Base-by-base conservation (phyloP, 345 rosid species). In the Moricandia arvensis region DNA sequence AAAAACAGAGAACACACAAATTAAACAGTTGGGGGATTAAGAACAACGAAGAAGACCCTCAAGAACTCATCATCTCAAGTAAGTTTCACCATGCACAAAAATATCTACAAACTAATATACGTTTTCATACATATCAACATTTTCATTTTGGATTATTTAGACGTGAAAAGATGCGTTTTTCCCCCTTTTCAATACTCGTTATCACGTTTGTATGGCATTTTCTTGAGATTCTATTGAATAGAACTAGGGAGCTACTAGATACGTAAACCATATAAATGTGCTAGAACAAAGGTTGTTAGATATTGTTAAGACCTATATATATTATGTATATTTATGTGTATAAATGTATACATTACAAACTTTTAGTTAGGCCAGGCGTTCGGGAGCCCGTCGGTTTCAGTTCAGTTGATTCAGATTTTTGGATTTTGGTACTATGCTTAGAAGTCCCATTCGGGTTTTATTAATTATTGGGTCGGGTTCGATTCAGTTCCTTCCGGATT, bases 41-140 rank as follows among this genome's bases (percentile, higher is more conserved):
- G 53, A 75, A 67, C 6, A 66, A 66, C 35, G 26, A 74, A 59
- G 61, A 69, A 73, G 33, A 66, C 12, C 64, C 53, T 21, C 45
- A 26, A 7, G 13, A 63, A 54, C 21, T 27, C 75, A 35, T 68
- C 64, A 69, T 55, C 71, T 55, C 75, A 43, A 34, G 80, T 77
- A 77, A 77, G 60, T n/a, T 31, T 76, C 75, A 43, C 45, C 60
- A n/a, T 21, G 31, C 59, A 75, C 35, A 18, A 8, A 53, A 1
- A 1, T 9, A 16, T 15, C 0, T 35, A 51, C 61, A 60, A 60
- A 49, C 17, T 70, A 37, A n/a, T 69, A 5, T 6, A 53, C 13
- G 15, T 64, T 41, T n/a, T 43, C 55, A 1, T 41, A 12, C 34
- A n/a, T 43, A 29, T 27, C 17, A 17, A 53, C 34, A 68, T 24